Conservation (phyloP, 2,329 filamentous ascomycete species). For the Lecanoromycetidae sp. region DNA sequence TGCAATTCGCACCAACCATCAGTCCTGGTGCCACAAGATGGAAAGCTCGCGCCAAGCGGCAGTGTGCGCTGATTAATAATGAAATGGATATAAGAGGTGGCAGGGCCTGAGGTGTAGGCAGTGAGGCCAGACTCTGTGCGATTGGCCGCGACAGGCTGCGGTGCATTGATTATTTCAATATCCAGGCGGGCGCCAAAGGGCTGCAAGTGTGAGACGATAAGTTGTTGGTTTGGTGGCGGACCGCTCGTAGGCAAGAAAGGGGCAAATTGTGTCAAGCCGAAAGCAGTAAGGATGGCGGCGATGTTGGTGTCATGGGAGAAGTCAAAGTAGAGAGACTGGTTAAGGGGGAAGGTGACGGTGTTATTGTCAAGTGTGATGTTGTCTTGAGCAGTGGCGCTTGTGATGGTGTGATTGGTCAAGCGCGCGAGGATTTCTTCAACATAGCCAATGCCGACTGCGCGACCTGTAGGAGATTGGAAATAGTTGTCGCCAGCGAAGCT, state of each 20-base stretch:
- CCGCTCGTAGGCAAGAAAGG: constrained; percentile 39
- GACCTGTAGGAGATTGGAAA: constrained; percentile 53
- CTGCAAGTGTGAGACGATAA: constrained; percentile 55
- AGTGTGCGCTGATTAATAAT: constrained; percentile 62
- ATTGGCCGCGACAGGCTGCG: constrained; percentile 47
- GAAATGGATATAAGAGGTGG: constrained; percentile 62
- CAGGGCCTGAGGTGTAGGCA: constrained; percentile 40
- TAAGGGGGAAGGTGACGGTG: constrained; percentile 56
- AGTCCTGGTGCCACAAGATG: constrained; percentile 51
- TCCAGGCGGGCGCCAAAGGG: constrained; percentile 63
- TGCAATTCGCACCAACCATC: constrained; percentile 69
- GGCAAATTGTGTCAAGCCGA: constrained; percentile 59
- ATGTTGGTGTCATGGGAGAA: constrained; percentile 71
- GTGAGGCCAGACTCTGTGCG: constrained; percentile 25
- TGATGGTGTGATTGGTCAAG: constrained; percentile 44
- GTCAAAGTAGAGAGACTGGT: constrained; percentile 64
- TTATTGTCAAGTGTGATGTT: constrained; percentile 61
- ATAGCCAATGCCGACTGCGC: constrained; percentile 61
- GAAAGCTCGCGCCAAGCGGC: constrained; percentile 54
- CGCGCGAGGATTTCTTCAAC: constrained; percentile 49
- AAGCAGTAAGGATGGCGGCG: constrained; percentile 55
- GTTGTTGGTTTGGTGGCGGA: constrained; percentile 44
- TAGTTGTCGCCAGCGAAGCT: constrained; percentile 49
- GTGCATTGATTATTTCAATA: constrained; percentile 60
- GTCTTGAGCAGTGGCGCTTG: constrained; percentile 31